Evolutionary conservation across 257 asterid genomes (phyloP), one percentile per base, ranked within the genome.

Genomic region (Nicotiana obtusifolia): DNA sequence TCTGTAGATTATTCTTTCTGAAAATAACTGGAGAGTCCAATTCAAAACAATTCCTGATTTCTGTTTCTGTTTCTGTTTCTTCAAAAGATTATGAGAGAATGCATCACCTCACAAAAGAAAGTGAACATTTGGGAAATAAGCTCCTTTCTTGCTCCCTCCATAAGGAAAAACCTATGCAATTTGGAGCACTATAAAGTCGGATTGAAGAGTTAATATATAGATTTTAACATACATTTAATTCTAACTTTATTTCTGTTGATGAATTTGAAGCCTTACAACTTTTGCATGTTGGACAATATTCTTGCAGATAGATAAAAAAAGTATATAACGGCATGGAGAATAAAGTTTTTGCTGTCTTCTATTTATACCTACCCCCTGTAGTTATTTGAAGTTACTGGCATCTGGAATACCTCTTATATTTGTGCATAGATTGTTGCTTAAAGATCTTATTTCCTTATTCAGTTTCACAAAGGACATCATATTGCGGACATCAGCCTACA

Each of bases 401-500:
- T 71, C 22, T 73, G 37, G 41, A 73, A 22, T 73, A 24, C 79
- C 61, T 73, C n/a, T 44, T 44, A 7, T 73, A 47, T 56, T 16
- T 28, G 24, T 49, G 15, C 61, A 49, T 49, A 37, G 54, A 47
- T 24, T 7, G 41, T 47, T 7, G 24, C 15, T 33, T 47, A 14
- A 73, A 73, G 61, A 73, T 49, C 26, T 26, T 24, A 15, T 83
- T 10, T 31, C 20, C 15, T 33, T 56, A 22, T 35, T 57, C 85
- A 86, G 88, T 52, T 66, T 79, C 83, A 86, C 80, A 88, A 66
- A 65, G 88, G 88, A 76, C 80, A 44, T 60, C 84, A 66, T 68
- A 69, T 84, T 81, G 67, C 54, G 10, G 85, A 88, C 37, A 82
- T 88, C 85, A 86, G 85, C 83, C 83, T 88, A 76, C 84, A 67